Evolutionary conservation across 225 moss, liverwort and hornwort genomes (phyloP).

Genomic region (Sphagnum tenellum): DNA sequence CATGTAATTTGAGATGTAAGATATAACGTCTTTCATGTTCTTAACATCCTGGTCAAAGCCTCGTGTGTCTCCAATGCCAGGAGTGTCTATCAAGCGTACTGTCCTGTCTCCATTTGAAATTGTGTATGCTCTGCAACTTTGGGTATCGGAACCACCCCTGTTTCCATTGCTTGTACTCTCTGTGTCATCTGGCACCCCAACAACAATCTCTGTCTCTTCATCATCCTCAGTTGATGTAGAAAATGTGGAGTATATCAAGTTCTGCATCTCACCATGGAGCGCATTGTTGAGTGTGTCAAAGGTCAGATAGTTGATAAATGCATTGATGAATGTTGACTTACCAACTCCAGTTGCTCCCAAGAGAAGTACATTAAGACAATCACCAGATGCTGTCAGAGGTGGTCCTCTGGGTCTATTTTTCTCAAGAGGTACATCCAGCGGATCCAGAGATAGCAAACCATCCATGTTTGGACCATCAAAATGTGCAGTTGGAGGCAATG

Average conservation of each 20-base stretch:
- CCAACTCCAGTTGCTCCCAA: slow-evolving; percentile 21
- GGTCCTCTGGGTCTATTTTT: too few relatives aligned
- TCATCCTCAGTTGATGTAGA: neutral
- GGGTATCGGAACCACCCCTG: slow-evolving; percentile 8
- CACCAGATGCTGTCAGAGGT: neutral
- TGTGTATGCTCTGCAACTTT: slow-evolving; percentile 12
- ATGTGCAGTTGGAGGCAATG: too few relatives aligned
- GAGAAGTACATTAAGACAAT: slow-evolving; percentile 19
- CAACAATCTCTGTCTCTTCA: slow-evolving; percentile 8
- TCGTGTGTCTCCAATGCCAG: slow-evolving; percentile 19
- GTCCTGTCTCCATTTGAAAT: neutral
- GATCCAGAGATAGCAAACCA: too few relatives aligned
- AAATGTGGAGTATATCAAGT: slow-evolving; percentile 9
- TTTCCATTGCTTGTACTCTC: too few relatives aligned
- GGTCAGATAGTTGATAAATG: slow-evolving; percentile 19
- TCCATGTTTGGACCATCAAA: too few relatives aligned
- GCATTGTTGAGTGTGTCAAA: slow-evolving; percentile 13
- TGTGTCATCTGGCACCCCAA: neutral
- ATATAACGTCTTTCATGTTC: slow-evolving; percentile 12
- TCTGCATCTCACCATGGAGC: slow-evolving; percentile 6
- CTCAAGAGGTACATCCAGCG: too few relatives aligned
- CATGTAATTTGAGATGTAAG: slow-evolving; percentile 1
- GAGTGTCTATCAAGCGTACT: slow-evolving; percentile 22
- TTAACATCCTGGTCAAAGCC: slow-evolving; percentile 18
- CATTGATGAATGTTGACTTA: slow-evolving; percentile 33